phyloP scores from a whole-genome alignment of 371 early-diverging fungal species.

The Encephalitozoon hellem region DNA sequence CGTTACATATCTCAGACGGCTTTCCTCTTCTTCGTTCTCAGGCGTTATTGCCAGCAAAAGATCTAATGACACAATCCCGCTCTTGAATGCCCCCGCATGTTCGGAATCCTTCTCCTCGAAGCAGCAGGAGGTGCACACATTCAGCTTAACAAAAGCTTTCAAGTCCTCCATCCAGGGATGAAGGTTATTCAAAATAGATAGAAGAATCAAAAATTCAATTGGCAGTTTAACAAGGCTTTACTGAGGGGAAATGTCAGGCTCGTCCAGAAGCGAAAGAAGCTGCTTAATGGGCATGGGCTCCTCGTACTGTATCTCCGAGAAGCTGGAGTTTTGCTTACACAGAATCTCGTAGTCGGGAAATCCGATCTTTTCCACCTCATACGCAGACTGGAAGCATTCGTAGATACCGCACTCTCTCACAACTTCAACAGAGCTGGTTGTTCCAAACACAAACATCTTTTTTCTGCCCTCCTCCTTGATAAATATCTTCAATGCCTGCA shows the following conservation, averaged over 20 bases:
- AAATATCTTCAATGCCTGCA: slow-evolving; percentile 74
- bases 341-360: slow-evolving; percentile 47
- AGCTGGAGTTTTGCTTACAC: slow-evolving; percentile 46
- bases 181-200: neutral
- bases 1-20: neutral
- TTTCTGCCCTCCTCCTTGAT: slow-evolving; percentile 56
- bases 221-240: neutral
- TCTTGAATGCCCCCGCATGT: neutral
- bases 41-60: neutral
- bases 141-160: neutral
- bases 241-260: slow-evolving; percentile 35
- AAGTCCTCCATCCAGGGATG: neutral
- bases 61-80: neutral
- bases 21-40: neutral
- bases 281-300: slow-evolving; percentile 40
- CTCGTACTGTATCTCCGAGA: slow-evolving; percentile 40
- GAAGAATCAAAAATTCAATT: neutral
- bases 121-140: neutral
- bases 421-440: slow-evolving; percentile 47
- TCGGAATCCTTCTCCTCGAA: neutral
- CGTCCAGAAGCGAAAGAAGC: slow-evolving; percentile 37
- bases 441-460: slow-evolving; percentile 60
- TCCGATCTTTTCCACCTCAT: slow-evolving; percentile 28
- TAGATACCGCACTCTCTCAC: slow-evolving; percentile 52
- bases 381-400: slow-evolving; percentile 50